These are phyloP conservation scores for Pseudocercospora vitis DNA, from an alignment of 2,329 filamentous ascomycete species.

Conservation along the genomic window DNA sequence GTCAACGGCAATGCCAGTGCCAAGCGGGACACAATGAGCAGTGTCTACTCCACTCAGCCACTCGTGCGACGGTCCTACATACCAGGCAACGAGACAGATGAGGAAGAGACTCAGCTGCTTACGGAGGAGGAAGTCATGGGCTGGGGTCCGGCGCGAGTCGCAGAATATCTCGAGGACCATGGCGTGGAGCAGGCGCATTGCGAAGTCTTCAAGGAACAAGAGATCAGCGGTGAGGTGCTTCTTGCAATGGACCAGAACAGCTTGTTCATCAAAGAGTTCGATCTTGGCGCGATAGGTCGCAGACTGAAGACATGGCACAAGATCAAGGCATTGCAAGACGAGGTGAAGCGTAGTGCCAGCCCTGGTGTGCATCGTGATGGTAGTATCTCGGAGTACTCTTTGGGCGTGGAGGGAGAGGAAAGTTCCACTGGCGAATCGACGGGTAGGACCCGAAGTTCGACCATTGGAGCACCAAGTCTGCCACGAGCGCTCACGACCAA, in stretches of 20 bases:
- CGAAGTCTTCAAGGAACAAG: conserved; percentile 90
- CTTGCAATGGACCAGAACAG: conserved; percentile 94
- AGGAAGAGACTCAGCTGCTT: conserved; percentile 76
- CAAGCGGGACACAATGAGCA: conserved; percentile 56
- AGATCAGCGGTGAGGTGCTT: conserved; percentile 91
- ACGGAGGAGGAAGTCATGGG: conserved; percentile 70
- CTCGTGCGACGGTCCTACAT: conserved; percentile 84
- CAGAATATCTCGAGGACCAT: conserved; percentile 80
- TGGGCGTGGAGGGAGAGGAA: conserved; percentile 38
- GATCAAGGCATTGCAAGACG: conserved; percentile 86
- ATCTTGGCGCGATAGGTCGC: conserved; percentile 85
- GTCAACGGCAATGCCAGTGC: conserved; percentile 43
- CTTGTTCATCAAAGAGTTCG: conserved; percentile 91
- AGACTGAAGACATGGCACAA: conserved; percentile 95
- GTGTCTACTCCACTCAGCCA: conserved; percentile 76
- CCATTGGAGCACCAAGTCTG: conserved; percentile 34
- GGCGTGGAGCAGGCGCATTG: conserved; percentile 89
- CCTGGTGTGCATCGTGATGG: conserved; percentile 33
- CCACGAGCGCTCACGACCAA: conserved; percentile 26
- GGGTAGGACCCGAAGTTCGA: conserved; percentile 49
- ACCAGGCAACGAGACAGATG: conserved; percentile 90
- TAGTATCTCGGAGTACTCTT: conserved; percentile 45
- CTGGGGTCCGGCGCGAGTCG: conserved; percentile 81
- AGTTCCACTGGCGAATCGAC: conserved; percentile 44
- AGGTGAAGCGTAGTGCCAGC: conserved; percentile 65